Evolutionary conservation across 495 filamentous ascomycete species (phyloP), one percentile per base, ranked within the genome.

Genomic region (Talaromyces ruber): DNA sequence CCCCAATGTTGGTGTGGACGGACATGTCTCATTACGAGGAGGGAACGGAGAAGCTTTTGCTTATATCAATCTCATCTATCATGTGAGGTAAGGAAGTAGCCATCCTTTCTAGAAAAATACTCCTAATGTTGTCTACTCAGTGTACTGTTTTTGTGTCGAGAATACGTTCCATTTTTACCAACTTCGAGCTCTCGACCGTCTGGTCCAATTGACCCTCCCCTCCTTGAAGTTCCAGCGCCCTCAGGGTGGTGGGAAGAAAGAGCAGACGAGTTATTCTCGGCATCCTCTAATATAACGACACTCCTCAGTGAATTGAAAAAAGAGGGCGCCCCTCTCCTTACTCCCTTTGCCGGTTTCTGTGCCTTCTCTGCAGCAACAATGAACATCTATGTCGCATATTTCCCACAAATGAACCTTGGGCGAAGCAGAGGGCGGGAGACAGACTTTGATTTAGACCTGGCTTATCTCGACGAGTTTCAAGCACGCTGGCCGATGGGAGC

Each of bases 261-360:
- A 22, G 65, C 67, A 29, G 29, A 60, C 4, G 67, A 65, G 37
- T 25, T 70, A 11, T 70, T 70, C 18, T 52, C 25, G 1, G 64
- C 67, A 11, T 59, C 67, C 12, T 65, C 64, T 54, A 39, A 62
- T 5, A 64, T 70, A 24, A 63, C 65, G 4, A 22, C 39, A n/a
- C 50, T 70, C 11, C 43, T 70, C 9, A 62, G 64, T 30, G 67
- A 67, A n/a, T 57, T 66, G 16, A 62, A 60, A 21, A 65, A 63
- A 14, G 67, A 64, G 29, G 67, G 65, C 12, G 54, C 60, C 3
- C 62, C 61, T 18, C 30, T 70, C 4, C 18, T 62, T 7, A 67
- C 65, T 2, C 67, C 67, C 14, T 70, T 70, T 57, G 65, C 67
- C 11, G 67, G 65, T 22, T 70, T 70, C n/a, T 67, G 67, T 61